Percentiles rank a stretch among this genome's conserved stretches.
Conservation (phyloP, 805 yeast species). For the Lipomyces yamadae region DNA sequence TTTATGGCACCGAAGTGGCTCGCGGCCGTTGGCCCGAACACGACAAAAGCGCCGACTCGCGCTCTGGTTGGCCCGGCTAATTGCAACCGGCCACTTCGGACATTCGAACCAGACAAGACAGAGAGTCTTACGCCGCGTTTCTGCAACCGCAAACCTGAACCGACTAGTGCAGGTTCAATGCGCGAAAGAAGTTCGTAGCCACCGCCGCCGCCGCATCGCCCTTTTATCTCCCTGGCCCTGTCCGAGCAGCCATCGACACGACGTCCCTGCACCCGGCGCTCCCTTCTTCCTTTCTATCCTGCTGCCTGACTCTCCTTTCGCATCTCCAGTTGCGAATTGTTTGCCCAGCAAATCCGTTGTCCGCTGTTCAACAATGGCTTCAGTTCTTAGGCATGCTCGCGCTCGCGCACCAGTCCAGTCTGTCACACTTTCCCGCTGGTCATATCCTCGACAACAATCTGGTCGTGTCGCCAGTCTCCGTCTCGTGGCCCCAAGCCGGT, state of each 20-base stretch:
- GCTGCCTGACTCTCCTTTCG: not conserved
- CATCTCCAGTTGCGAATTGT: not conserved
- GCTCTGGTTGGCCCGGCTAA: too few relatives aligned
- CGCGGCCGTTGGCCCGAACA: too few relatives aligned
- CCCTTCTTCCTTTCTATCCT: too few relatives aligned
- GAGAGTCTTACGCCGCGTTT: not conserved
- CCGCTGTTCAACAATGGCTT: slow-evolving; percentile 4
- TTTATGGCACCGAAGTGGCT: too few relatives aligned
- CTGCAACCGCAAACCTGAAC: not conserved
- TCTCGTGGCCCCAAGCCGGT: slow-evolving; percentile 6
- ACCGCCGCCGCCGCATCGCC: slow-evolving; percentile 3
- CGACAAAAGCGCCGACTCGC: too few relatives aligned
- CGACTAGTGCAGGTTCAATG: too few relatives aligned
- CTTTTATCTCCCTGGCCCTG: not conserved
- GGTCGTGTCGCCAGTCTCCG: not conserved
- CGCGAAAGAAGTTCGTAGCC: not conserved
- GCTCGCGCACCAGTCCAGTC: not conserved
- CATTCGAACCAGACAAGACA: too few relatives aligned
- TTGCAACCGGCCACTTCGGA: too few relatives aligned
- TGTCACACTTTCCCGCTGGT: slow-evolving; percentile 2
- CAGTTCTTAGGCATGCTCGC: not conserved
- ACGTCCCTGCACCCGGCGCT: not conserved
- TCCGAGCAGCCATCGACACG: not conserved
- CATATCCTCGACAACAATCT: not conserved
- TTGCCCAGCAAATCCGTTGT: not conserved